A percentile compares a stretch with the other conserved stretches of the same genome.
Conservation (phyloP, 2,329 filamentous ascomycete genomes). For the Scleromitrula shiraiana region DNA sequence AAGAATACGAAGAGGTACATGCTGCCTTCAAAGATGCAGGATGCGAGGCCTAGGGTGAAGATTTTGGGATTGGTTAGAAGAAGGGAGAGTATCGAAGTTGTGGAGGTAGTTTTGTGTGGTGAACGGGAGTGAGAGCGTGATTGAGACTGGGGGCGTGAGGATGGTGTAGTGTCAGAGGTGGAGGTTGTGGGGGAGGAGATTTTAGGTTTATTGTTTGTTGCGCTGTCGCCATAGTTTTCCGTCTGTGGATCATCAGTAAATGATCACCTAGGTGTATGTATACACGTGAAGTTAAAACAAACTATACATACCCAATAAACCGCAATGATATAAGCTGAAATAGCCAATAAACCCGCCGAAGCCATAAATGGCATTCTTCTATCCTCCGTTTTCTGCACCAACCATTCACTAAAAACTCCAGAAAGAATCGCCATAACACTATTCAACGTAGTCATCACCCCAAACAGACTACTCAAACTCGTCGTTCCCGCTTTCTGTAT, state of each 20-base stretch:
- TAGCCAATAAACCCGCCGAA: constrained; percentile 33
- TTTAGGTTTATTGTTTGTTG: constrained; percentile 11
- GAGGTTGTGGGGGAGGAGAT: constrained; percentile 12
- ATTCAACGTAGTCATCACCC: constrained; percentile 44
- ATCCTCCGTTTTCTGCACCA: constrained; percentile 40
- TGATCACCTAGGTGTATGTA: background rate
- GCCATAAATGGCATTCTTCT: constrained; percentile 46
- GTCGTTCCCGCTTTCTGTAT: constrained; percentile 36
- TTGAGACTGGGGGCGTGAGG: too few relatives aligned
- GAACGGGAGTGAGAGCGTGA: background rate
- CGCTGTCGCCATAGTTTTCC: constrained; percentile 41
- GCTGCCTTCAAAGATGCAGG: constrained; percentile 51
- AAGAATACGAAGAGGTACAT: constrained; percentile 59
- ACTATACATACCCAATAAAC: constrained; percentile 40
- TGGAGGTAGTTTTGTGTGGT: too few relatives aligned
- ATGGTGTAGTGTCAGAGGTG: background rate
- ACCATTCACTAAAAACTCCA: constrained; percentile 43
- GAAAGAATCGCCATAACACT: constrained; percentile 47
- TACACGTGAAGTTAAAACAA: background rate
- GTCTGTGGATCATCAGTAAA: constrained; percentile 32
- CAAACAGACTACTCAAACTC: constrained; percentile 44
- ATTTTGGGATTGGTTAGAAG: constrained; percentile 38
- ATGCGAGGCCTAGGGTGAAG: constrained; percentile 42
- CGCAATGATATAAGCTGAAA: constrained; percentile 39
- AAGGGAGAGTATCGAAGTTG: constrained; percentile 14